Evolutionary conservation across 2,329 filamentous ascomycete species (phyloP), one percentile per base, ranked within the genome.

Genomic region (Fusarium domesticum): DNA sequence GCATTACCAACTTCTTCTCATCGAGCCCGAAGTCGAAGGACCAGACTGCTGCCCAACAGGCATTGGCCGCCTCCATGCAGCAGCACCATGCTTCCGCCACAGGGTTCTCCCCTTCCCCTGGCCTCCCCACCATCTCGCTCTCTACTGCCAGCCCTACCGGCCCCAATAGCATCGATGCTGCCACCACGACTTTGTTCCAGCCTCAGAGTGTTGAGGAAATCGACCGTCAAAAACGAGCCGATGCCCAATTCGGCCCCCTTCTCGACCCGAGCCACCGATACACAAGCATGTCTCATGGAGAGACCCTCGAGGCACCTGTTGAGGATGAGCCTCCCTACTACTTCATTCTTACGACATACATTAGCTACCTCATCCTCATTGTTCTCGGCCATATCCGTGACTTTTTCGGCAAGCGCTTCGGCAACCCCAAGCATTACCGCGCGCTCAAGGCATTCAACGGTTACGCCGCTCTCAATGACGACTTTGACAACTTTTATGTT

Each of bases 401-500:
- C 67, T 97, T 96, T 71, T 97, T 98, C 65, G 92, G 93, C 67
- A 96, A 97, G 76, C 83, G 88, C 50, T 96, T 98, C 71, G 86
- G 85, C 64, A 82, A 90, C 66, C 82, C 87, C 64, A 86, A 89
- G 61, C 66, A 77, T 46, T 97, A 97, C 70, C 84, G 82, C 63
- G 85, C 93, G 59, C 75, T 97, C 61, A 87, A 87, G 64, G 79
- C 85, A 30, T 80, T 82, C 54, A 89, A 96, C 64, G 93, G 93
- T 51, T 97, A 96, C 64, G 93, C 92, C 10, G 90, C 93, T 2
- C 77, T 98, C 54, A 97, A 96, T 69, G 95, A 90, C 61, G 93
- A 98, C 69, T 98, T 98, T 64, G 93, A 98, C 74, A 97, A 92
- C 69, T 98, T 98, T 69, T 98, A 98, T 70, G 89, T 92, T 45